Evolutionary conservation across 2,329 filamentous ascomycete genomes (phyloP).

Genomic region (Pseudocercospora crystallina): DNA sequence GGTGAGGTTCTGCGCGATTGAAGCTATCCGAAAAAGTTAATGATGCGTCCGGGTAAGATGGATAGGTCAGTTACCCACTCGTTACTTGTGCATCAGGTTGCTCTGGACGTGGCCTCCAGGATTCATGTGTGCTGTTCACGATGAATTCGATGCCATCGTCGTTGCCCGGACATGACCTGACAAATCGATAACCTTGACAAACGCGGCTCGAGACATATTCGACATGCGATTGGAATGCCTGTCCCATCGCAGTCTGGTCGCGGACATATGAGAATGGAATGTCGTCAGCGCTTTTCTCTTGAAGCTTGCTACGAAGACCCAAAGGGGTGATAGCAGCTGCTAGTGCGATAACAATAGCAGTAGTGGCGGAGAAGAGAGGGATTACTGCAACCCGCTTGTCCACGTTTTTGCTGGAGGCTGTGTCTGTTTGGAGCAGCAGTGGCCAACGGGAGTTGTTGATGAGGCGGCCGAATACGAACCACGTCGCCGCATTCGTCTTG

Average conservation of each 20-base stretch:
- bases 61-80: not conserved
- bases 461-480: constrained; percentile 12
- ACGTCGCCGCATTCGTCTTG: constrained; percentile 11
- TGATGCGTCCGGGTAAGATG: not conserved
- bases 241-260: constrained; percentile 6
- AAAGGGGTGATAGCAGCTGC: constrained; percentile 11
- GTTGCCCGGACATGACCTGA: constrained; percentile 8
- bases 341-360: constrained; percentile 3
- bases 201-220: constrained; percentile 3
- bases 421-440: constrained; percentile 7
- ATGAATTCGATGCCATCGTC: constrained; percentile 3
- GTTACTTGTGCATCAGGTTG: not conserved
- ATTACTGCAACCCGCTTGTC: constrained; percentile 6
- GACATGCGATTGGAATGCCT: constrained; percentile 4
- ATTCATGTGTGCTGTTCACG: not conserved
- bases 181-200: not conserved
- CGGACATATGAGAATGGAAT: constrained; percentile 1
- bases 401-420: constrained; percentile 4
- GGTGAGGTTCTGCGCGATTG: constrained; percentile 9
- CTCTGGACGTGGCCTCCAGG: not conserved
- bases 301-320: constrained; percentile 2
- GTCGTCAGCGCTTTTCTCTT: not conserved
- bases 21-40: not conserved
- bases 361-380: not conserved
- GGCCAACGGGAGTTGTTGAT: constrained; percentile 15